These are phyloP conservation scores for Marsdenia floribunda DNA, from an alignment of 257 asterid species.

Conservation along the genomic window DNA sequence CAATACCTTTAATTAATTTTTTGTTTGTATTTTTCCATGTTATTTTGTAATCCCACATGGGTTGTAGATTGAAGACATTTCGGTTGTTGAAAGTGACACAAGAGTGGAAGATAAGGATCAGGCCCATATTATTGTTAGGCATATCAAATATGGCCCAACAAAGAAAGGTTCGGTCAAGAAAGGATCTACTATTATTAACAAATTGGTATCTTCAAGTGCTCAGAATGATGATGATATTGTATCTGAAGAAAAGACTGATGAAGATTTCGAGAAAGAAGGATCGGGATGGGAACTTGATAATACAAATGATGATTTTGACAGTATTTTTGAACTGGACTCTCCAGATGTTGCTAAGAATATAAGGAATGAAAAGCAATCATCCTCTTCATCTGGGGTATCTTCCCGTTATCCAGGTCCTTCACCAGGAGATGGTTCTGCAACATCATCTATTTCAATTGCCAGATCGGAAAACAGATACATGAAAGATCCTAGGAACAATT, in stretches of 20 bases:
- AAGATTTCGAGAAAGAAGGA: constrained; percentile 20
- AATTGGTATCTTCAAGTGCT: constrained; percentile 9
- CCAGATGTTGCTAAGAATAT: constrained; percentile 15
- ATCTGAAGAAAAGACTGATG: constrained; percentile 27
- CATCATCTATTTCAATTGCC: constrained; percentile 19
- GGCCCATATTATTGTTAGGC: constrained; percentile 65
- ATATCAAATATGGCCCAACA: constrained; percentile 60
- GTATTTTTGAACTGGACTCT: constrained; percentile 27
- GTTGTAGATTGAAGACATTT: constrained; percentile 58
- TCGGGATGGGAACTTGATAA: constrained; percentile 30
- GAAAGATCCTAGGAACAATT: constrained; percentile 28
- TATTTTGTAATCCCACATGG: constrained; percentile 1
- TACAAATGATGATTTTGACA: constrained; percentile 25
- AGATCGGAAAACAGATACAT: constrained; percentile 38
- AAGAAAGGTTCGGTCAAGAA: constrained; percentile 58
- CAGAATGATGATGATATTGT: constrained; percentile 14
- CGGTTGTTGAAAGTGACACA: constrained; percentile 50
- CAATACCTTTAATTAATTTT: neutral
- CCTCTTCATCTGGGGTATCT: constrained; percentile 9
- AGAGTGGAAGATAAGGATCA: constrained; percentile 51
- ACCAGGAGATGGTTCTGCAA: constrained; percentile 19
- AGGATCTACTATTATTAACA: constrained; percentile 25
- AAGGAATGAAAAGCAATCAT: constrained; percentile 1
- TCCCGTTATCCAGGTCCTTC: constrained; percentile 6
- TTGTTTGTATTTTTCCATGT: neutral